These are phyloP conservation scores for Euptelea pleiosperma DNA, from an alignment of 164 flowering plant genomes.

Conservation along the genomic window DNA sequence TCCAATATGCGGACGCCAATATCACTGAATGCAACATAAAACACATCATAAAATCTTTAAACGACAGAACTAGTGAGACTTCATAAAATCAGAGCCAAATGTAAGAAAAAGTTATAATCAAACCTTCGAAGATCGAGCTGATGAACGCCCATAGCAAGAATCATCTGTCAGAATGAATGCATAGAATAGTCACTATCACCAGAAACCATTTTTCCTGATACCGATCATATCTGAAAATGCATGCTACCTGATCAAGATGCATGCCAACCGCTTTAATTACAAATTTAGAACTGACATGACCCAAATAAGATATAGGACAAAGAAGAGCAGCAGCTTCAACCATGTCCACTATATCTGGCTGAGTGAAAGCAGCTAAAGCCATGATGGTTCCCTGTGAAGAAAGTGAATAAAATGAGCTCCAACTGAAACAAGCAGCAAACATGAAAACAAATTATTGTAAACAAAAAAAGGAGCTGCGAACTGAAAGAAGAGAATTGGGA, in stretches of 20 bases:
- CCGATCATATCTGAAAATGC: not conserved
- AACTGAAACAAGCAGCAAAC: not conserved
- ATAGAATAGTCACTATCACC: constrained; percentile 7
- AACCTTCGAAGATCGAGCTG: constrained; percentile 89
- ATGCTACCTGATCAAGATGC: constrained; percentile 79
- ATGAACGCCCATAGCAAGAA: constrained; percentile 79
- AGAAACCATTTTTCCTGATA: constrained; percentile 2
- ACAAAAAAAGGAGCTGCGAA: not conserved
- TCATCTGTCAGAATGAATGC: constrained; percentile 41
- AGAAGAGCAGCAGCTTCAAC: constrained; percentile 91
- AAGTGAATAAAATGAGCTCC: constrained; percentile 8
- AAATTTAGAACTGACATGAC: constrained; percentile 61
- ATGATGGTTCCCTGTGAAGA: constrained; percentile 80
- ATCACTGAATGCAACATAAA: constrained; percentile 44
- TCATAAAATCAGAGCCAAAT: constrained; percentile 7
- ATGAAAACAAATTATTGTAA: not conserved
- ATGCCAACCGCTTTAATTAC: constrained; percentile 64
- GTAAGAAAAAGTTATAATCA: constrained; percentile 3
- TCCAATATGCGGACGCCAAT: constrained; percentile 52
- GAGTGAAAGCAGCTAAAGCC: constrained; percentile 86
- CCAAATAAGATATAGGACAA: constrained; percentile 84
- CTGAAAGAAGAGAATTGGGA: constrained; percentile 19
- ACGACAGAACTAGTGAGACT: constrained; percentile 5
- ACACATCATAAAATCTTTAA: not conserved
- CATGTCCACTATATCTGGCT: constrained; percentile 65